Evolutionary conservation across 1,139 yeast genomes (phyloP).

Genomic region (Yamadazyma sp.): DNA sequence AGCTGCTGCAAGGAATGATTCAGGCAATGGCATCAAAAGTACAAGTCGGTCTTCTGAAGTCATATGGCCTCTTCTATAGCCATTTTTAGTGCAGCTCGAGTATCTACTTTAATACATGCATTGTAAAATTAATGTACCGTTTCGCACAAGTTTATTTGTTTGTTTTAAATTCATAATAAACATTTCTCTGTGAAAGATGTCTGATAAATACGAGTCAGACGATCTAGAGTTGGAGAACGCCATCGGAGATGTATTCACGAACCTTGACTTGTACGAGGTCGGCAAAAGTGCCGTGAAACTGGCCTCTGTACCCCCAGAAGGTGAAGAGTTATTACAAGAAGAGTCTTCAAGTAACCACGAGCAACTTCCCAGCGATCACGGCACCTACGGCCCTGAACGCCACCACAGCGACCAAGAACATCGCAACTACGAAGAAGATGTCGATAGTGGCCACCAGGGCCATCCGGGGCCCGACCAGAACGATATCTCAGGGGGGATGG

Average conservation of each 20-base stretch:
- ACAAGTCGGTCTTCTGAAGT: no score
- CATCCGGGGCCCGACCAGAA: constrained; percentile 8
- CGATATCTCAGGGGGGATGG: constrained; percentile 6
- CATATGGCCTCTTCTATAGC: no score
- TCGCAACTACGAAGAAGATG: not conserved
- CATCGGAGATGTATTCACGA: constrained; percentile 40
- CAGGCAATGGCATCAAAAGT: no score
- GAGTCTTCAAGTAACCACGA: constrained; percentile 1
- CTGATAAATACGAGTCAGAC: constrained; percentile 11
- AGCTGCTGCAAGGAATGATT: constrained; percentile 17
- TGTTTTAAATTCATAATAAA: constrained; percentile 2
- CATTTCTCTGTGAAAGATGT: constrained; percentile 3
- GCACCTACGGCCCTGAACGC: not conserved
- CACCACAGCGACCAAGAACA: not conserved
- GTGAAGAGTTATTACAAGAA: not conserved
- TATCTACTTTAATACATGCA: no score
- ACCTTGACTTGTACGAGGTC: constrained; percentile 19
- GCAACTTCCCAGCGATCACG: not conserved
- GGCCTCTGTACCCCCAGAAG: not conserved
- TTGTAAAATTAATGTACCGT: no score
- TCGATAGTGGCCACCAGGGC: not conserved
- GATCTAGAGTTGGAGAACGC: constrained; percentile 33
- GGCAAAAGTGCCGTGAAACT: constrained; percentile 6
- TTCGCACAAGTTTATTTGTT: constrained; percentile 6
- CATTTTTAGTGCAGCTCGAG: not conserved